Evolutionary conservation across 2,329 filamentous ascomycete species (phyloP), one percentile per base, ranked within the genome.

Genomic region (Colletotrichum simmondsii): DNA sequence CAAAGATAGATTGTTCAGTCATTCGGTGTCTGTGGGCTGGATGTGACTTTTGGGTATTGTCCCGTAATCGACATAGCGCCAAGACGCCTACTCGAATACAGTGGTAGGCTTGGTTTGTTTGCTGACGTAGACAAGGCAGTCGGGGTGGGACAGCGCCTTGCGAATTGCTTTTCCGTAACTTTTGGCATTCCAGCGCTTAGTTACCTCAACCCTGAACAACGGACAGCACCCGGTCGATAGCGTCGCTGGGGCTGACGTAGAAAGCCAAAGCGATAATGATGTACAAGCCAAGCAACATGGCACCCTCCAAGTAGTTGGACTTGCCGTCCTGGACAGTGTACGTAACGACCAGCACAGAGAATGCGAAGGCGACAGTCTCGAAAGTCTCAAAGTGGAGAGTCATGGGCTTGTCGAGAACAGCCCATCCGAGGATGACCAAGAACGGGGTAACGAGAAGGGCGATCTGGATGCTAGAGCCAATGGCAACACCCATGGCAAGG

Each of bases 401-500:
- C 93, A 95, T 95, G 28, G 90, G 88, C 75, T 90, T 85, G 66
- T 88, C 88, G 82, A 94, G 90, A 76, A 93, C 91, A 72, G 91
- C 88, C 94, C 94, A 96, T 73, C 93, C 94, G 49, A 95, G 87
- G 75, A 96, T 91, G 66, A 96, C 94, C 65, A 96, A 86, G 83
- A 93, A 92, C 0, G 94, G 94, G 1, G 94, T 95, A 60, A 96
- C 93, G 57, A 95, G 91, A 58, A 96, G 87, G 26, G 94, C 93
- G 77, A 96, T 96, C 82, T 96, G 94, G 80, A 96, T 92, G 81
- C 92, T 94, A 72, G 92, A 94, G 58, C 94, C 94, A 78, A 96
- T 93, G 32, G 94, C 94, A 63, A 96, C 93, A 54, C 93, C 92
- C 85, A 96, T 94, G 35, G 94, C 80, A 64, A 92, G 83, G 77